These are phyloP conservation scores for Marchantia paleacea DNA, from an alignment of 225 moss, liverwort and hornwort species.

Conservation along the genomic window DNA sequence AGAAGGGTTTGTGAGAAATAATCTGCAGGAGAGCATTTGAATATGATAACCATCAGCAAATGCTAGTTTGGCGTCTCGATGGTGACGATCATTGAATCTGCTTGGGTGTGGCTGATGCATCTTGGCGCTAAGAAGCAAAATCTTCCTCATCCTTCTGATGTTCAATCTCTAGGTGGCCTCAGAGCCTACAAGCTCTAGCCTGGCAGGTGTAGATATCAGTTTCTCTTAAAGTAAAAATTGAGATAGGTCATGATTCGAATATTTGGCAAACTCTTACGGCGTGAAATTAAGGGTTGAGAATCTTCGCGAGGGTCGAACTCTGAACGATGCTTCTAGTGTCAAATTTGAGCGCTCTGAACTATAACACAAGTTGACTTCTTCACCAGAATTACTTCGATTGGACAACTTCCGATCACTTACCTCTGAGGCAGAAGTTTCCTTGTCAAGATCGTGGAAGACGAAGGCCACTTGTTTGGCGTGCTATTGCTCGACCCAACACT, in stretches of 20 bases:
- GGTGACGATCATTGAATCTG: background rate
- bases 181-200: background rate
- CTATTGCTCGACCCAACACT: background rate
- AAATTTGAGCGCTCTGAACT: background rate
- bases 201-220: too few species aligned
- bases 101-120: background rate
- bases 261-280: too few species aligned
- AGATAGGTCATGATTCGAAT: too few species aligned
- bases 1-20: conserved; percentile 36
- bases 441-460: conserved; percentile 25
- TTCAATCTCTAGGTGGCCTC: background rate
- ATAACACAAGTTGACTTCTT: background rate
- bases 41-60: background rate
- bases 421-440: conserved; percentile 36
- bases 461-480: background rate
- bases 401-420: background rate
- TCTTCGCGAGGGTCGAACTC: background rate
- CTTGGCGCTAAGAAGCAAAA: background rate
- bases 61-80: background rate
- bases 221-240: too few species aligned
- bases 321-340: background rate
- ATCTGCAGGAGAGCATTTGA: conserved; percentile 26
- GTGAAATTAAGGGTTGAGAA: background rate
- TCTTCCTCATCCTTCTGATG: background rate
- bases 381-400: too few species aligned